Base-by-base conservation (phyloP, 805 yeast species). In the Myxozyma lipomycoides region DNA sequence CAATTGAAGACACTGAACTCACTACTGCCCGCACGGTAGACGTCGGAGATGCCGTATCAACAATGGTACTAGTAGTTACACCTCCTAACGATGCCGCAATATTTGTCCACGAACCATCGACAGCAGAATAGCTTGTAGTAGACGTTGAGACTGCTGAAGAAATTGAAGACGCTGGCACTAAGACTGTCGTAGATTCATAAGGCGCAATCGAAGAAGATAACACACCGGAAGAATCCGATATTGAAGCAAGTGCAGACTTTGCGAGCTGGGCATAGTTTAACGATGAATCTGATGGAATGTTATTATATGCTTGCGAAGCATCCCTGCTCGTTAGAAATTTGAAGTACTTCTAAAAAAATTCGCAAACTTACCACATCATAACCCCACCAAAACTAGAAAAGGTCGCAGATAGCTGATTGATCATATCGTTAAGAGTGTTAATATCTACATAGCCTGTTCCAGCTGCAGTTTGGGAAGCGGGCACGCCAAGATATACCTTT, bases 401-500 rank as follows among this genome's bases (percentile, higher is more conserved):
- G 3, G 66, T 44, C 37, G 65, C 59, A 42, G 34, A n/a, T 25
- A 74, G 56, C 28, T 46, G 28, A 23, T 55, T 41, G 39, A 64
- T 46, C 24, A 64, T 51, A 7, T 51, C 41, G 40, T 55, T 52
- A 45, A 50, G 69, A 59, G 43, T 71, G 67, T 39, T 73, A 70
- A 58, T 74, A 75, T 39, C 26, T 2, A 75, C 72, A 57, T 81
- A 82, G 42, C 88, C 89, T 35, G 78, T 59, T 4, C 80, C 76
- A 26, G 83, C 80, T 26, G 76, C 73, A 37, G 73, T 61, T 2
- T 75, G 61, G 4, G 78, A 59, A 30, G 86, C 88, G 18, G 95
- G 91, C 39, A 88, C 73, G 48, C 96, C 95, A 37, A 89, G 69
- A 64, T 69, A 86, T 47, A 88, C 63, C 68, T 83, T 82, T 55